Evolutionary conservation across 1,284 basidiomycete genomes (phyloP).

Genomic region (Cystobasidium pallidum): DNA sequence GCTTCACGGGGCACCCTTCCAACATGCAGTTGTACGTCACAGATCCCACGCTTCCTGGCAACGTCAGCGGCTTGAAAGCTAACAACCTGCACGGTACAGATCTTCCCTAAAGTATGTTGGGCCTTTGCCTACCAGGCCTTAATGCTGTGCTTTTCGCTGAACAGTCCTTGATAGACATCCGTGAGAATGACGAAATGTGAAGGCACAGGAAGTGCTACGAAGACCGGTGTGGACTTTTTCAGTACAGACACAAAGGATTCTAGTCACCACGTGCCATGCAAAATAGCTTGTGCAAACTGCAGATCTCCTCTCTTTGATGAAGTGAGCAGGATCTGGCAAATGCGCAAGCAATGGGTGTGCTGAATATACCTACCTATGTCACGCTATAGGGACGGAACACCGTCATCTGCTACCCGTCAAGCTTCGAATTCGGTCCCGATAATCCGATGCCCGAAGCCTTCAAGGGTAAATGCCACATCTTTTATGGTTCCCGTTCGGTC

Average conservation of each 20-base stretch:
- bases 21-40: slow-evolving; percentile 42
- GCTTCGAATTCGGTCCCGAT: slow-evolving; percentile 40
- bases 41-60: background rate
- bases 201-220: background rate
- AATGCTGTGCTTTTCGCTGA: background rate
- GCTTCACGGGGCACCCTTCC: slow-evolving; percentile 44
- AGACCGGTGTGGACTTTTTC: slow-evolving; percentile 37
- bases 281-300: slow-evolving; percentile 39
- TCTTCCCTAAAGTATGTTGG: slow-evolving; percentile 41
- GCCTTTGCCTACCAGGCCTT: background rate
- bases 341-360: too few relatives aligned
- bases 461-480: slow-evolving; percentile 44
- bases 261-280: slow-evolving; percentile 42
- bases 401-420: slow-evolving; percentile 42
- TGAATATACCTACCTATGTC: too few relatives aligned
- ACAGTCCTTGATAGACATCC: slow-evolving; percentile 17
- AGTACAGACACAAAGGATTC: slow-evolving; percentile 30
- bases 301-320: slow-evolving; percentile 41
- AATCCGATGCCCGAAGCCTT: slow-evolving; percentile 40
- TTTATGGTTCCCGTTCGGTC: slow-evolving; percentile 38
- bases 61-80: background rate
- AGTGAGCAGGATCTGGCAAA: slow-evolving; percentile 7
- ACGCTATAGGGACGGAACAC: slow-evolving; percentile 39
- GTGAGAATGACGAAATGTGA: slow-evolving; percentile 45
- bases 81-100: background rate